Evolutionary conservation across 129 eudicot species (phyloP).

Genomic region (Gnaphalium uliginosum): DNA sequence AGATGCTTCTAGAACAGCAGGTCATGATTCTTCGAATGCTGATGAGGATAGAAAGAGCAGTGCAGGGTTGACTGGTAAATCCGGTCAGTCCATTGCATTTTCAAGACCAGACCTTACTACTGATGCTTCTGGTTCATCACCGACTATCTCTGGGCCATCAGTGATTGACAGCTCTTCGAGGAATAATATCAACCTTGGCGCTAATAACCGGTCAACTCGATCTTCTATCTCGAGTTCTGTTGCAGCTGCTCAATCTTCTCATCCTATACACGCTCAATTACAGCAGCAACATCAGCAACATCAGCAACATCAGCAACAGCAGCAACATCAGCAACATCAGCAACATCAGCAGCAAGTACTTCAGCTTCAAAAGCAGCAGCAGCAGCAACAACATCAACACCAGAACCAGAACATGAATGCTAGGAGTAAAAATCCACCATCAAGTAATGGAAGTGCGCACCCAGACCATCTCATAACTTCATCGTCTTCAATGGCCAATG

Average conservation of each 20-base stretch:
- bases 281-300: slow-evolving; percentile 46
- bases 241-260: slow-evolving; percentile 41
- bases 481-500: slow-evolving; percentile 47
- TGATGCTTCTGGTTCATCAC: slow-evolving; percentile 42
- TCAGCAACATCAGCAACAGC: slow-evolving; percentile 58
- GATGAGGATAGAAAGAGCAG: slow-evolving; percentile 73
- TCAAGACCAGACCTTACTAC: slow-evolving; percentile 60
- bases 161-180: slow-evolving; percentile 72
- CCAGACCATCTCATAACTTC: slow-evolving; percentile 58
- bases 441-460: slow-evolving; percentile 55
- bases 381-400: slow-evolving; percentile 56
- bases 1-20: slow-evolving; percentile 53
- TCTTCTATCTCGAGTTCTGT: slow-evolving; percentile 44
- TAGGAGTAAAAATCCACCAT: slow-evolving; percentile 53
- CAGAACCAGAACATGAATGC: slow-evolving; percentile 38
- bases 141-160: slow-evolving; percentile 44
- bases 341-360: slow-evolving; percentile 56
- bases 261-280: slow-evolving; percentile 42
- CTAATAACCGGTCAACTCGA: slow-evolving; percentile 50
- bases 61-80: slow-evolving; percentile 37
- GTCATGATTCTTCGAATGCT: slow-evolving; percentile 43
- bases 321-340: slow-evolving; percentile 52
- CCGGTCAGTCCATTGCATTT: slow-evolving; percentile 86
- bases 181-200: slow-evolving; percentile 40
- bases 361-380: slow-evolving; percentile 63